phyloP scores from a whole-genome alignment of 306 rosid genomes.

The Cyamopsis tetragonoloba region DNA sequence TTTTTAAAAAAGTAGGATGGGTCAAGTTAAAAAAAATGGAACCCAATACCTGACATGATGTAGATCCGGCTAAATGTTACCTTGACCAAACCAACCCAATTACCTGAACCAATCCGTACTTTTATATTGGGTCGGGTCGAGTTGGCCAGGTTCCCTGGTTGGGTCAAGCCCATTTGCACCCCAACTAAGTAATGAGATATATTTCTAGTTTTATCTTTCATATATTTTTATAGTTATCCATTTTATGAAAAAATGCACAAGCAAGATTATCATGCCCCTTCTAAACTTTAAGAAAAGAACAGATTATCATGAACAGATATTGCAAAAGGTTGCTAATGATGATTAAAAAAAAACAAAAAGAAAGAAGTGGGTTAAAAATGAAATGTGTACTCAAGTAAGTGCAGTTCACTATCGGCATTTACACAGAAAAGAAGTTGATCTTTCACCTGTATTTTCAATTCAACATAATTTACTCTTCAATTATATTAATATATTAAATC shows the following conservation, averaged over 20 bases:
- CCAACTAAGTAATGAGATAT: not conserved
- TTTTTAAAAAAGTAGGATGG: too few relatives aligned
- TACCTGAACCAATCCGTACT: too few relatives aligned
- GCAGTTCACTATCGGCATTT: not conserved
- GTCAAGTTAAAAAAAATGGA: too few relatives aligned
- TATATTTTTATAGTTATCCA: not conserved
- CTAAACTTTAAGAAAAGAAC: constrained; percentile 4
- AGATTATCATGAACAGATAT: not conserved
- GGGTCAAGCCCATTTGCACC: too few relatives aligned
- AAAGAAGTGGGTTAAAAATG: not conserved
- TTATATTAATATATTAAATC: constrained; percentile 3
- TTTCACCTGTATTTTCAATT: not conserved
- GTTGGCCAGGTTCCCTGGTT: too few relatives aligned
- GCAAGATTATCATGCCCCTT: too few relatives aligned
- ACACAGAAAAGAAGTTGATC: not conserved
- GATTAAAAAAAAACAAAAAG: not conserved
- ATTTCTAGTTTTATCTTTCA: not conserved
- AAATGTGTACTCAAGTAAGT: not conserved
- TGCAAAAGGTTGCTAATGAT: not conserved
- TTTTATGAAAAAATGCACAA: not conserved
- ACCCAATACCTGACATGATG: too few relatives aligned
- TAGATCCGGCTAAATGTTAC: too few relatives aligned
- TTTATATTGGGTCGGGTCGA: too few relatives aligned
- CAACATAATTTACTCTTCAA: not conserved
- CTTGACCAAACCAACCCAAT: too few relatives aligned